phyloP scores from a whole-genome alignment of 2,329 filamentous ascomycete species.

The Corinectria fuckeliana region DNA sequence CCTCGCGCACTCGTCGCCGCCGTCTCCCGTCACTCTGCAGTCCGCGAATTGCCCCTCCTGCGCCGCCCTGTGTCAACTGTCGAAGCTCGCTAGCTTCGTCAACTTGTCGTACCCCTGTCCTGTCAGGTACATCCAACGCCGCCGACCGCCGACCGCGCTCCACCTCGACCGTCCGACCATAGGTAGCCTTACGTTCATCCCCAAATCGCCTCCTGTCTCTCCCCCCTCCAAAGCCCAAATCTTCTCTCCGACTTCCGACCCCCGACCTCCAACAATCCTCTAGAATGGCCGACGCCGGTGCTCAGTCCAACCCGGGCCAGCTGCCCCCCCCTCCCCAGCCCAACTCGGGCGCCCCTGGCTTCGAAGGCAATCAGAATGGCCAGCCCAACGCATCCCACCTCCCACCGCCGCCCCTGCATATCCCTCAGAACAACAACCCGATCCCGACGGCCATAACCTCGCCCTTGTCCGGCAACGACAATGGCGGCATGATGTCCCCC shows the following conservation, averaged over 20 bases:
- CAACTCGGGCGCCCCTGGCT: conserved; percentile 75
- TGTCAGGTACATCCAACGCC: conserved; percentile 39
- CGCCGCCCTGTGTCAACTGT: conserved; percentile 7
- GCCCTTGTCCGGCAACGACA: conserved; percentile 74
- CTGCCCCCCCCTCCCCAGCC: conserved; percentile 74
- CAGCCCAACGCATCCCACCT: conserved; percentile 78
- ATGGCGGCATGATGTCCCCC: conserved; percentile 79
- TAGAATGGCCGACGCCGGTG: conserved; percentile 79
- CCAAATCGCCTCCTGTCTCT: conserved; percentile 28
- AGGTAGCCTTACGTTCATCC: conserved; percentile 36
- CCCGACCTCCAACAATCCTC: conserved; percentile 27
- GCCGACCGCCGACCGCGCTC: conserved; percentile 38
- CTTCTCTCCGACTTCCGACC: conserved; percentile 20
- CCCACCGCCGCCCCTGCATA: conserved; percentile 89
- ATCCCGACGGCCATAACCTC: conserved; percentile 93
- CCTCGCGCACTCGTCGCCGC: not conserved
- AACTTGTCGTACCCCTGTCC: conserved; percentile 25
- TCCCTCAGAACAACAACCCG: conserved; percentile 94
- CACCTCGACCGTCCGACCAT: conserved; percentile 38
- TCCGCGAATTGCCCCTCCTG: not conserved
- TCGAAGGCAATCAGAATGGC: conserved; percentile 74
- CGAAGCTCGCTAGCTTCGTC: conserved; percentile 20
- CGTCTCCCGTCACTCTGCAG: too few species aligned
- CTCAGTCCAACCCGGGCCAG: conserved; percentile 66
- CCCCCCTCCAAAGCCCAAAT: conserved; percentile 24